Evolutionary conservation across 148 eudicot genomes (phyloP).

Genomic region (Spergularia marina): DNA sequence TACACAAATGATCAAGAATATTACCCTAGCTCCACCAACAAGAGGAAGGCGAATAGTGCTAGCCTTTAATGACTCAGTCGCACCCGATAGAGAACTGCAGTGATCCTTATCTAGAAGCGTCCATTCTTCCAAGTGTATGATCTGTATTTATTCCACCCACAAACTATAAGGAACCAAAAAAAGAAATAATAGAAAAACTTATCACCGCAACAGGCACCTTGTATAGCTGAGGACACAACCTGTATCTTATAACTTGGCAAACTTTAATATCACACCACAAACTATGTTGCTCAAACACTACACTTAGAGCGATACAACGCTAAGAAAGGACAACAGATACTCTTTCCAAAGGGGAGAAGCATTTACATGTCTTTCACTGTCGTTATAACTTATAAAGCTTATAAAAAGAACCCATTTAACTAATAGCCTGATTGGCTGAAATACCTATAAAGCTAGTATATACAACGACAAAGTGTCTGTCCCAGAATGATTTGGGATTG

Average conservation of each 20-base stretch:
- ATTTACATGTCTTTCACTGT: too few species aligned
- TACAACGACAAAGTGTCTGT: too few species aligned
- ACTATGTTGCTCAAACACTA: neutral
- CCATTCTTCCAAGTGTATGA: slow-evolving; percentile 63
- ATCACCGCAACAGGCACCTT: neutral
- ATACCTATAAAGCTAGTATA: too few species aligned
- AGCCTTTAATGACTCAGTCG: slow-evolving; percentile 60
- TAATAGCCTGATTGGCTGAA: too few species aligned
- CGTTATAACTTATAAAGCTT: too few species aligned
- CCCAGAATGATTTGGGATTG: too few species aligned
- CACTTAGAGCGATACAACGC: too few species aligned
- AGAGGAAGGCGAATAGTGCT: slow-evolving; percentile 78
- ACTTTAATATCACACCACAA: neutral
- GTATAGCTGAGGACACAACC: neutral
- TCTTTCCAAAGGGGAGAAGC: too few species aligned
- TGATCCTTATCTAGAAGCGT: slow-evolving; percentile 48
- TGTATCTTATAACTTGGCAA: neutral
- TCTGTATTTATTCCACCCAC: slow-evolving; percentile 38
- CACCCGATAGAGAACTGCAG: slow-evolving; percentile 55
- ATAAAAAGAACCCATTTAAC: too few species aligned
- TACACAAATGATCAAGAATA: slow-evolving; percentile 10
- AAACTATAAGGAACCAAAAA: neutral
- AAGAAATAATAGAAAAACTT: neutral
- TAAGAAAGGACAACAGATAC: too few species aligned
- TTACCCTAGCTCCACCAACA: slow-evolving; percentile 74